Percentiles rank a stretch among this genome's conserved stretches.
Conservation (phyloP, 2,329 filamentous ascomycete genomes). For the Fusarium luffae region DNA sequence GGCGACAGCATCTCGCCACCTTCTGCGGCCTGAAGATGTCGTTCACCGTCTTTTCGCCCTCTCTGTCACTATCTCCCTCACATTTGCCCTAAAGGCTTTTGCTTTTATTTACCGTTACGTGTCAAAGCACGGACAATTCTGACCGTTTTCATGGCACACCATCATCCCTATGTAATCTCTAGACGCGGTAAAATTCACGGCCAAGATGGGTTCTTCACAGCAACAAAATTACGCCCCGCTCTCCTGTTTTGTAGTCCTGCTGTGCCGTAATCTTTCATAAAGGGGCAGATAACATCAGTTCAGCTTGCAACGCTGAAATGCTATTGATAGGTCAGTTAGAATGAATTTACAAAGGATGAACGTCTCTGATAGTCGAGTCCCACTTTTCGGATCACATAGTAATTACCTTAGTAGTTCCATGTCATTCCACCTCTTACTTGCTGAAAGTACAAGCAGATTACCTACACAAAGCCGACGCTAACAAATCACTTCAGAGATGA, state of each 20-base stretch:
- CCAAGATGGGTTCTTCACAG: background rate
- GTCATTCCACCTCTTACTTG: background rate
- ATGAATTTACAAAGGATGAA: background rate
- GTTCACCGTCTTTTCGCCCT: background rate
- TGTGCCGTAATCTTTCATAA: background rate
- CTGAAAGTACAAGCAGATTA: background rate
- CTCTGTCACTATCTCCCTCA: background rate
- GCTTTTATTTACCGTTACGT: background rate
- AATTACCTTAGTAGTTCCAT: background rate
- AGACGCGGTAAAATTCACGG: background rate
- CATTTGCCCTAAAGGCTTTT: background rate
- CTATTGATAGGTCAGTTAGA: background rate
- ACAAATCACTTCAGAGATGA: background rate
- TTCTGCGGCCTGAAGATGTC: background rate
- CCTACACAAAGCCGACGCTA: background rate
- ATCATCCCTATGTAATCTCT: background rate
- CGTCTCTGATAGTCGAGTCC: background rate
- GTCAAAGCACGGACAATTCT: background rate
- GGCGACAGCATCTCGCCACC: background rate
- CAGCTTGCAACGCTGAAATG: background rate
- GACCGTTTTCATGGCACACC: background rate
- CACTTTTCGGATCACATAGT: background rate
- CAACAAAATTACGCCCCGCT: background rate
- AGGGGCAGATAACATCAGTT: background rate
- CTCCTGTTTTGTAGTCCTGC: background rate